Base-by-base conservation (phyloP, 768 basidiomycete genomes). In the Boletus reticulatus region DNA sequence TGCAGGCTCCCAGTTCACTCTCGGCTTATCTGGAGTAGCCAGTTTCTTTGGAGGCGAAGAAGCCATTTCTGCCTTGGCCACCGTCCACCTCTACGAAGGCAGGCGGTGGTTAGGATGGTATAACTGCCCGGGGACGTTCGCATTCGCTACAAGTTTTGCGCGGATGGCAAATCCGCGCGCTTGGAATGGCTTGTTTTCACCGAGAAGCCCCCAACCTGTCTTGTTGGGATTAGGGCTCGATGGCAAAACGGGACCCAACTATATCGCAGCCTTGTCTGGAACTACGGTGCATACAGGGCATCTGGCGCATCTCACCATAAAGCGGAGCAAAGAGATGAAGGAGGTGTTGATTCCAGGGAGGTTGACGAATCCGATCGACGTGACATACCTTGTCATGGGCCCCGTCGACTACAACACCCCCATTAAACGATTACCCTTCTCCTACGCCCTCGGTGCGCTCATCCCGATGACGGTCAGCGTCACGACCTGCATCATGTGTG, bases 81-180 rank as follows among this genome's bases (percentile, higher is more conserved):
- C 68, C 24, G 62, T 75, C 14, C 74, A 73, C 48, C 57, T 74
- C 19, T 72, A 64, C 49, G 48, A 66, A 48, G 65, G 65, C 22
- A 65, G 68, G 48, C 66, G 63, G 37, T 75, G 69, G 70, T 53
- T 75, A 14, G 74, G 73, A 17, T 74, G 69, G 69, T 74, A 74
- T 29, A 75, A 75, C 49, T 71, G 65, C n/a, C 73, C 72, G 0
- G 74, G 73, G 31, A 65, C 56, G 11, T 71, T 68, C 36, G 48
- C 50, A 5, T 60, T 74, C 37, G 73, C 72, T 19, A 68, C 62
- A 43, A 61, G 63, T 10, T 73, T 73, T 48, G 67, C 68, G 2
- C 60, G 61, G 11, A 65, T 74, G 48, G 62, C 67, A 1, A 61
- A 60, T 14, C 54, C 64, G 2, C 60, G 59, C n/a, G 50, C 63